Conservation (phyloP, 768 basidiomycete genomes). For the Russula sp. region DNA sequence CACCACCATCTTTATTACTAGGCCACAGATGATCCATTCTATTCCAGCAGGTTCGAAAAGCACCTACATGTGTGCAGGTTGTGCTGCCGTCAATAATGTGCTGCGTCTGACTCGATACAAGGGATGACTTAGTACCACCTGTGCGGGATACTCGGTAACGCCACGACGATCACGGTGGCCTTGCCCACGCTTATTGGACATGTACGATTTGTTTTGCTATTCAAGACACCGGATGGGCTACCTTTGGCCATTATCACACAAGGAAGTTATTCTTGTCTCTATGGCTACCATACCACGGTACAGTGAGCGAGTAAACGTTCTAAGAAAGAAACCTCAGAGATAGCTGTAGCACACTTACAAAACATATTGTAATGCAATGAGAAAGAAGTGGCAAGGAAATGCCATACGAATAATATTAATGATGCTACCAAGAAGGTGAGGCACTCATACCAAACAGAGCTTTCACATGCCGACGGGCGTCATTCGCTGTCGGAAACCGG, state of each 20-base stretch:
- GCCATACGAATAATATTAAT: not conserved
- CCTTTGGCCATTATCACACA: not conserved
- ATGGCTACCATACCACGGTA: not conserved
- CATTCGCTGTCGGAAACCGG: conserved; percentile 16
- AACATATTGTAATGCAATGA: conserved; percentile 31
- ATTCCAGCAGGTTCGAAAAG: not conserved
- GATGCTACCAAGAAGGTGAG: not conserved
- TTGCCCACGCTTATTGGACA: not conserved
- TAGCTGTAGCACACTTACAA: not conserved
- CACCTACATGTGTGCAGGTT: not conserved
- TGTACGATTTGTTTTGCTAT: too few species aligned
- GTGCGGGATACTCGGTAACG: too few species aligned
- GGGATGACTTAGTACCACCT: too few species aligned
- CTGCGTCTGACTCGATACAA: not conserved
- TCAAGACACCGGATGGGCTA: not conserved
- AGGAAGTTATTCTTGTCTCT: not conserved
- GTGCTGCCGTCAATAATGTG: not conserved
- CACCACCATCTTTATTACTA: too few species aligned
- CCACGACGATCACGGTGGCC: too few species aligned
- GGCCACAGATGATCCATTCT: too few species aligned
- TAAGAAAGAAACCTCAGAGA: not conserved
- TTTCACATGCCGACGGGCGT: not conserved
- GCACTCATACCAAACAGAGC: not conserved
- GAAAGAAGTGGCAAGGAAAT: conserved; percentile 30
- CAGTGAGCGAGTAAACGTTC: not conserved